A percentile compares a stretch with the other conserved stretches of the same genome.
Conservation (phyloP, 2,329 filamentous ascomycete genomes). For the Verruconis gallopava region DNA sequence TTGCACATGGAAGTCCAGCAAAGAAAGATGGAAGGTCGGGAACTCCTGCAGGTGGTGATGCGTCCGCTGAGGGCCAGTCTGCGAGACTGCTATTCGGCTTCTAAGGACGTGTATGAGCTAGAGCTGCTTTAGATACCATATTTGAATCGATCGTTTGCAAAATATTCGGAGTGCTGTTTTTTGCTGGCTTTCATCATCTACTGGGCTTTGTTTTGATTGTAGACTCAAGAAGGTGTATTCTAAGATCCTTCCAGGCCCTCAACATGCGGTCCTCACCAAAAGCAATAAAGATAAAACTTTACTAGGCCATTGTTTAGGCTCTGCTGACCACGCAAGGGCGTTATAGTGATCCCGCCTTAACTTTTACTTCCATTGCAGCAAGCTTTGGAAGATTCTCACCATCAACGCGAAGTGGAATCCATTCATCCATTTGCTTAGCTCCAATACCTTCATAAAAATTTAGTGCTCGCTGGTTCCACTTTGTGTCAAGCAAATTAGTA, state of each 20-base stretch:
- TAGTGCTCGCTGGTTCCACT: constrained; percentile 87
- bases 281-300: no score
- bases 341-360: constrained; percentile 2
- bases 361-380: constrained; percentile 24
- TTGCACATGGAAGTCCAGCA: constrained; percentile 1
- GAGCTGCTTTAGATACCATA: no score
- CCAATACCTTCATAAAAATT: constrained; percentile 61
- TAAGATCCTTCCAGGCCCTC: no score
- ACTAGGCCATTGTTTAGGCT: no score
- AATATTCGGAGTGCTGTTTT: no score
- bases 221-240: no score
- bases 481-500: no score
- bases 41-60: not conserved
- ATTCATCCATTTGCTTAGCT: constrained; percentile 53
- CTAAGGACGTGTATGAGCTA: not conserved
- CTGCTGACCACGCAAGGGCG: no score
- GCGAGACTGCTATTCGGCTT: not conserved
- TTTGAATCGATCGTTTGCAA: no score
- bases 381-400: constrained; percentile 50
- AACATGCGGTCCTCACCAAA: no score
- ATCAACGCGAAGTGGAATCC: constrained; percentile 65
- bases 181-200: no score
- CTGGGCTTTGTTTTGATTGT: no score
- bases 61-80: not conserved
- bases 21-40: not conserved